A percentile compares a stretch with the other conserved stretches of the same genome.
Conservation (phyloP, 371 early-diverging fungal species). For the Entomophthora muscae region DNA sequence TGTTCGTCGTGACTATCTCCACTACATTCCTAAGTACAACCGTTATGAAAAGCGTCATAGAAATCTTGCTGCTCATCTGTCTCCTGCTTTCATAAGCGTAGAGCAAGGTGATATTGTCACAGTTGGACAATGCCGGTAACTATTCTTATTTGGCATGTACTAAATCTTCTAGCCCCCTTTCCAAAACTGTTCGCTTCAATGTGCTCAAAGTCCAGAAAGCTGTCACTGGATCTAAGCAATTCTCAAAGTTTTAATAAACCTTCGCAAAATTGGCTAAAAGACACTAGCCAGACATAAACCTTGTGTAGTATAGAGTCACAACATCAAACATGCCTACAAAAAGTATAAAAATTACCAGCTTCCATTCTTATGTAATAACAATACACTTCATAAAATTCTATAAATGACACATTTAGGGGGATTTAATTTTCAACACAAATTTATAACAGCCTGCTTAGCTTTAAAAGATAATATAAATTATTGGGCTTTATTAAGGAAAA, state of each 20-base stretch:
- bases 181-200: slow-evolving; percentile 99
- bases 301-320: too few species aligned
- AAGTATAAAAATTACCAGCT: too few species aligned
- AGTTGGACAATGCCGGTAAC: slow-evolving; percentile 86
- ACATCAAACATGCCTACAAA: too few species aligned
- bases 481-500: too few species aligned
- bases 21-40: slow-evolving; percentile 99
- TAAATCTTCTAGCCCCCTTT: slow-evolving; percentile 53
- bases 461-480: too few species aligned
- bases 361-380: too few species aligned
- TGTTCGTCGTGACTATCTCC: slow-evolving; percentile 97
- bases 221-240: slow-evolving; percentile 71
- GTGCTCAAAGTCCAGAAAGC: slow-evolving; percentile 90
- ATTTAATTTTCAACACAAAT: too few species aligned
- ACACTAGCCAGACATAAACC: too few species aligned
- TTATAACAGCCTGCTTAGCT: too few species aligned
- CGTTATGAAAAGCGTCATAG: slow-evolving; percentile 99
- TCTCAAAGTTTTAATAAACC: slow-evolving; percentile 50
- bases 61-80: slow-evolving; percentile 97
- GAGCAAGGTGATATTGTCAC: slow-evolving; percentile 85
- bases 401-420: too few species aligned
- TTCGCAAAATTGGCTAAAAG: slow-evolving; percentile 17
- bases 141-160: background rate
- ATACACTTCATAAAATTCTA: too few species aligned
- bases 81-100: slow-evolving; percentile 96